These are phyloP conservation scores for Gonium pectorale DNA, from an alignment of 139 green algal genomes.

Conservation along the genomic window DNA sequence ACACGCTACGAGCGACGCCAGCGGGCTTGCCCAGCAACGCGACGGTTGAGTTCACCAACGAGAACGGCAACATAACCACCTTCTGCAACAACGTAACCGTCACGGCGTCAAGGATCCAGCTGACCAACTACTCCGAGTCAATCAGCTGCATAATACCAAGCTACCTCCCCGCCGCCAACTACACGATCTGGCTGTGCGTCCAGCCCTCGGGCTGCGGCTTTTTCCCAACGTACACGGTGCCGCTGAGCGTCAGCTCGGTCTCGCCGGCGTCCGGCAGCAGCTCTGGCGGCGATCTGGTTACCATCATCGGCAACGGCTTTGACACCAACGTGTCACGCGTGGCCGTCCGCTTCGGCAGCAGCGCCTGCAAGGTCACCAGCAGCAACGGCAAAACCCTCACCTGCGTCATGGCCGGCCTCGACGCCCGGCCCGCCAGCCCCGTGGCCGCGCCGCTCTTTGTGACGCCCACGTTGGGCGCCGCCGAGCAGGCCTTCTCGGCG, in stretches of 20 bases:
- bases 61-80: neutral
- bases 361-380: constrained; percentile 2
- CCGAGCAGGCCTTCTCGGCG: neutral
- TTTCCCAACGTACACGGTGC: neutral
- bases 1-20: neutral
- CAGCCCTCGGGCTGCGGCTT: constrained; percentile 30
- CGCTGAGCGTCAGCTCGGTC: constrained; percentile 20
- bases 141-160: constrained; percentile 8
- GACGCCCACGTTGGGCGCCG: constrained; percentile 5
- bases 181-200: constrained; percentile 44
- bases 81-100: neutral
- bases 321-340: neutral
- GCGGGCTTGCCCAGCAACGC: neutral
- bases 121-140: neutral
- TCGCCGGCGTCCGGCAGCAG: constrained; percentile 9
- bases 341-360: constrained; percentile 1
- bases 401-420: constrained; percentile 16
- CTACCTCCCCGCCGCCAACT: constrained; percentile 31
- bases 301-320: constrained; percentile 46
- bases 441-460: neutral
- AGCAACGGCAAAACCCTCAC: constrained; percentile 7
- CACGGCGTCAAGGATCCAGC: neutral
- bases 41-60: constrained; percentile 17
- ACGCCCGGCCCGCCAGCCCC: neutral
- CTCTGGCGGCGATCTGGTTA: constrained; percentile 32